Base-by-base conservation (phyloP, 2,329 filamentous ascomycete genomes). In the Paramyrothecium sp. region DNA sequence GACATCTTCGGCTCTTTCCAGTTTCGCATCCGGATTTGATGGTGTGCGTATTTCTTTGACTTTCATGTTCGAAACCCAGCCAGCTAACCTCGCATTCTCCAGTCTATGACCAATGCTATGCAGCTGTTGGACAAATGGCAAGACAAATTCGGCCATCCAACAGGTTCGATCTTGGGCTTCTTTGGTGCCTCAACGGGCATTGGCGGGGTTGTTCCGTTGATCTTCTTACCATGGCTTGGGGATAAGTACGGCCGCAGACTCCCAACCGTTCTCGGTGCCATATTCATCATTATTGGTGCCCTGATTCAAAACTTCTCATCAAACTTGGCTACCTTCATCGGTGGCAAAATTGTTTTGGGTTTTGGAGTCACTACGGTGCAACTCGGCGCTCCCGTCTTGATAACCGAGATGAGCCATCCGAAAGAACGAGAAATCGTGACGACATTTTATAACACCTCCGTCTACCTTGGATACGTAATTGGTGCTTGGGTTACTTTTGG, bases 21-120 rank as follows among this genome's bases (percentile, higher is more conserved):
- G 74, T 58, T 71, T 73, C 22, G 73, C 75, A 3, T 65, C 75
- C 26, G 75, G 75, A 16, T 76, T 77, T 47, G 75, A 77, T 44
- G 75, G 75, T 19, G 73, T 38, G n/a, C 3, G 12, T 21, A 41
- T 22, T 54, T 21, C 51, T 33, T 30, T 5, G 7, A 56, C 34
- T n/a, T 41, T n/a, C n/a, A 22, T 11, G 34, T 12, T 2, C 13
- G 3, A 33, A 62, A 49, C n/a, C 54, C 54, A 13, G 34, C 11
- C 41, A 17, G 34, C 30, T 21, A 17, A 8, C 7, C 3, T 49
- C 21, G 20, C 26, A 30, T 34, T 8, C 46, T 50, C 10, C 52
- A 71, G 70, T 70, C 63, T 52, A 75, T 74, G 72, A 75, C 72
- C n/a, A 76, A 75, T 51, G 73, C 70, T 49, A 73, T 76, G 64